Evolutionary conservation across 805 yeast genomes (phyloP).

Genomic region (Pichia manshurica): DNA sequence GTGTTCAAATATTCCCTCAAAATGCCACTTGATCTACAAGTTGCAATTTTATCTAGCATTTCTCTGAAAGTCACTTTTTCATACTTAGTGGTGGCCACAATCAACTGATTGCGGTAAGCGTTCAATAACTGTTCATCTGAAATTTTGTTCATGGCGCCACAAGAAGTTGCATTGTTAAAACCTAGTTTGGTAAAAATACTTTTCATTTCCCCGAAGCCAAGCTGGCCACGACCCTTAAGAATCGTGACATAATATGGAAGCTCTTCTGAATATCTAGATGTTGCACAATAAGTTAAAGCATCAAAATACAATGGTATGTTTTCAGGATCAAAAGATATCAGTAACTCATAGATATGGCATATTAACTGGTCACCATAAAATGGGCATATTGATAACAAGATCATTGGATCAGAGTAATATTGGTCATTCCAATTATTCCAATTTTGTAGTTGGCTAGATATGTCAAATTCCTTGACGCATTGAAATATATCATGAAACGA

Average conservation of each 20-base stretch:
- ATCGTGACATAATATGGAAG: slow-evolving; percentile 35
- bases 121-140: slow-evolving; percentile 26
- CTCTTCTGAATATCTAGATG: slow-evolving; percentile 41
- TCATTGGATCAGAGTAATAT: slow-evolving; percentile 25
- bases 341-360: slow-evolving; percentile 40
- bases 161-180: slow-evolving; percentile 21
- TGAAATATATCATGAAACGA: slow-evolving; percentile 22
- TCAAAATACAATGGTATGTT: slow-evolving; percentile 51
- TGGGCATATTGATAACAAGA: slow-evolving; percentile 43
- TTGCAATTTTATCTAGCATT: slow-evolving; percentile 36
- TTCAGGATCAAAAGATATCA: slow-evolving; percentile 37
- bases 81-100: slow-evolving; percentile 18
- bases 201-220: slow-evolving; percentile 43
- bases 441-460: slow-evolving; percentile 17
- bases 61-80: slow-evolving; percentile 32
- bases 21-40: slow-evolving; percentile 31
- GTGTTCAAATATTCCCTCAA: slow-evolving; percentile 36
- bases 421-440: slow-evolving; percentile 24
- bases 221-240: slow-evolving; percentile 44
- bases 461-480: slow-evolving; percentile 24
- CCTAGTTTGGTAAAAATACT: slow-evolving; percentile 26
- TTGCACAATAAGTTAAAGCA: slow-evolving; percentile 46
- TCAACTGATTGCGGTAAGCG: slow-evolving; percentile 24
- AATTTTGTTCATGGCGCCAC: slow-evolving; percentile 16
- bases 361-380: slow-evolving; percentile 46